Evolutionary conservation across 805 yeast genomes (phyloP), one percentile per base, ranked within the genome.

Genomic region (Peterozyma xylosa): DNA sequence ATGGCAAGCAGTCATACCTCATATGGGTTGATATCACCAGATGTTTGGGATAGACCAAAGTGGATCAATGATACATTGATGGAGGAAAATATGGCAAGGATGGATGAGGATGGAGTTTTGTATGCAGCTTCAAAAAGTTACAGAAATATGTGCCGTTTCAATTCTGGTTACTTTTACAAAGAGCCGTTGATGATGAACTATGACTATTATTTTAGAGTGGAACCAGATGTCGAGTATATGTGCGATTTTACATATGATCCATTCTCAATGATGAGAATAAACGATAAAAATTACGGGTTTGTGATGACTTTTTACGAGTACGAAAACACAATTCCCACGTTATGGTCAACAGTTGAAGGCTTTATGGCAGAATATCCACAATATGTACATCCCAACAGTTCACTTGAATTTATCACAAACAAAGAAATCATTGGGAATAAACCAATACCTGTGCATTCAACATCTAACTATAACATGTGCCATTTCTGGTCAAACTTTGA

Each of bases 131-230:
- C 85, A 1, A 60, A 66, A 50, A 78, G 87, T 1, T 85, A 85
- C 56, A 76, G 97, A 58, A 90, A 91, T 62, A 93, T 93, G 98
- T 93, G 98, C 62, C 74, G 96, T 34, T 91, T 84, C 67, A 91
- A 93, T 58, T 83, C 95, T 2, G 97, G 98, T 0, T 86, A 73
- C 59, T 93, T 93, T 66, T 91, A 78, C 67, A 76, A 85, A 57
- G 95, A 89, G 56, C 78, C 79, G 45, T 58, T 88, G 38, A 64
- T 90, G 53, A 60, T 68, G 38, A 70, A 82, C 32, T 93, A 86
- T 65, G 91, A 88, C 48, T 93, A 82, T 71, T 91, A 91, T 66
- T 90, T 96, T 79, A 74, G 99, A 50, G 96, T 91, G 11, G 99
- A 91, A 61, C 99, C 99, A 0, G 88, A 82, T 50, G 89, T 90